Conservation (phyloP, 768 basidiomycete species). For the Psilocybe tampanensis region DNA sequence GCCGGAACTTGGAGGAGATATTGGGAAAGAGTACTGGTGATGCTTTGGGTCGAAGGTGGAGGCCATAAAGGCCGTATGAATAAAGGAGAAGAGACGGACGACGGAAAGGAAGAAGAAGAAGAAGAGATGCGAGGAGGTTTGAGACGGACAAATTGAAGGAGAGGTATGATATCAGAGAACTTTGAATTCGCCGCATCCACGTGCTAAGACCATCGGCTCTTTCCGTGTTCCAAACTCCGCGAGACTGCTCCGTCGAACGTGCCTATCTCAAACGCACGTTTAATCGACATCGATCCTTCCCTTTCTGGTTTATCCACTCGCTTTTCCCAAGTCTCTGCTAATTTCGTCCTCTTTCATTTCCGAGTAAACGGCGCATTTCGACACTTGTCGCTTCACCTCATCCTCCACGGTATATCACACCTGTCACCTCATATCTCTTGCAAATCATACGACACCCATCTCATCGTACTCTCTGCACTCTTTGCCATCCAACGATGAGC, state of each 20-base stretch:
- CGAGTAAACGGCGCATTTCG: conserved; percentile 13
- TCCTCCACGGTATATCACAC: not conserved
- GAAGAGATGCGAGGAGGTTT: not conserved
- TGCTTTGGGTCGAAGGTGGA: conserved; percentile 19
- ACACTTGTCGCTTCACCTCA: not conserved
- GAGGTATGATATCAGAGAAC: conserved; percentile 28
- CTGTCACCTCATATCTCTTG: not conserved
- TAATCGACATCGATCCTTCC: conserved; percentile 7
- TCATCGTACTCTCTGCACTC: no score
- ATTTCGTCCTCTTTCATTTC: conserved; percentile 11
- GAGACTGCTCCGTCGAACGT: conserved; percentile 24
- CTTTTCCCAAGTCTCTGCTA: not conserved
- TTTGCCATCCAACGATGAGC: no score
- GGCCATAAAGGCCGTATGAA: conserved; percentile 20
- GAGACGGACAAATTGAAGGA: conserved; percentile 3
- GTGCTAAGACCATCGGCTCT: conserved; percentile 32
- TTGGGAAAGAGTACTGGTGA: conserved; percentile 22
- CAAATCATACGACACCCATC: no score
- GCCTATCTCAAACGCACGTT: conserved; percentile 8
- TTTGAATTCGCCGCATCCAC: conserved; percentile 24
- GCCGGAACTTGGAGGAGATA: conserved; percentile 29
- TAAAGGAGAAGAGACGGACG: conserved; percentile 26
- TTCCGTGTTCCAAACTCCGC: conserved; percentile 26
- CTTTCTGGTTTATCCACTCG: not conserved
- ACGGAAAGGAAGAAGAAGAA: not conserved